These are phyloP conservation scores for Artemisia tridentata DNA, from an alignment of 129 eudicot species.

Conservation along the genomic window DNA sequence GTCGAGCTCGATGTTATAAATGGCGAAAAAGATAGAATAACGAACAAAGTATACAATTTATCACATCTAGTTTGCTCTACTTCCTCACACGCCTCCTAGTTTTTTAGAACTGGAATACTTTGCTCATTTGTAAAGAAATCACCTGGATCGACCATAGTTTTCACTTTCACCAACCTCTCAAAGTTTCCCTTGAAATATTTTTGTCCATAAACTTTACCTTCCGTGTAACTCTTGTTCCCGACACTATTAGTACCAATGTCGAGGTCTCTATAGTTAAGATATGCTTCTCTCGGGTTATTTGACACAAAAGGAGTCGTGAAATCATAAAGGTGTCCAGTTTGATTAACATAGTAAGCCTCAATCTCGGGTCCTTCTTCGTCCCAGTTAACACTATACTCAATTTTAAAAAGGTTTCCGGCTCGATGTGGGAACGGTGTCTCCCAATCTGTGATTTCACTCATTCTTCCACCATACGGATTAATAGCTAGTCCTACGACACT, in stretches of 20 bases:
- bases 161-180: conserved; percentile 37
- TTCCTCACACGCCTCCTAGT: too few species aligned
- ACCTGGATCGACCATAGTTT: conserved; percentile 32
- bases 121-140: conserved; percentile 44
- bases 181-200: conserved; percentile 42
- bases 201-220: conserved; percentile 36
- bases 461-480: conserved; percentile 44
- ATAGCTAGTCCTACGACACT: conserved; percentile 19
- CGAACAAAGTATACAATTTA: too few species aligned
- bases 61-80: too few species aligned
- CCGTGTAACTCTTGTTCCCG: conserved; percentile 25
- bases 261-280: conserved; percentile 37
- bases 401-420: conserved; percentile 36
- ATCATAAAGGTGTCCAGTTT: conserved; percentile 24
- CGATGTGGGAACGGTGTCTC: conserved; percentile 46
- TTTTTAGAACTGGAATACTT: conserved; percentile 29
- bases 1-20: too few species aligned
- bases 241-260: conserved; percentile 33
- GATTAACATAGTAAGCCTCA: conserved; percentile 27
- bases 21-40: too few species aligned
- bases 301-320: conserved; percentile 37
- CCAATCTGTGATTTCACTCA: conserved; percentile 32
- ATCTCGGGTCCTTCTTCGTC: conserved; percentile 22
- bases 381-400: conserved; percentile 38
- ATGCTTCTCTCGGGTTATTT: conserved; percentile 16